Evolutionary conservation across 176 grass and related monocot species (phyloP), one percentile per base, ranked within the genome.

Genomic region (Zoysia japonica): DNA sequence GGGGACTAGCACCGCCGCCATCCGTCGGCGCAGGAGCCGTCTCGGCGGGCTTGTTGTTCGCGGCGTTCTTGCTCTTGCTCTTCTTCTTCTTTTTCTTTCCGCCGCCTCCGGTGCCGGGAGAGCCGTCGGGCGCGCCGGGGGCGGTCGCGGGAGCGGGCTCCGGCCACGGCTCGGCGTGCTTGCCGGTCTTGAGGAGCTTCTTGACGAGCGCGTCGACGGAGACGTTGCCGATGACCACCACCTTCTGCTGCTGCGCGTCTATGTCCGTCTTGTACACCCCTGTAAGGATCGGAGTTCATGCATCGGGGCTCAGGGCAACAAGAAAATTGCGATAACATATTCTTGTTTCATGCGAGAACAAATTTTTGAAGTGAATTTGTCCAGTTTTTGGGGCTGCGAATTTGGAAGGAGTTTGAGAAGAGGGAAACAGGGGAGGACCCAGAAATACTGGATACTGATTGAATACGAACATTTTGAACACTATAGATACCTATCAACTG

Each of bases 161-260:
- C 20, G 95, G 95, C 95, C 95, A 98, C 13, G 93, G 87, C 68
- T 98, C 95, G 7, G 95, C 95, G 76, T 94, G 87, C 87, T 98
- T 98, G n/a, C 95, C 92, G 2, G 88, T 85, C 88, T 98, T 98
- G 81, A 85, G 57, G 35, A 98, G 95, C 88, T 92, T 98, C 85
- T 86, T 98, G 68, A 98, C 76, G 76, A 98, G 95, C 45, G 3
- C 82, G 78, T 98, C 90, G 5, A 78, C 74, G 71, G 89, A 77
- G 68, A 98, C 91, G 69, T 92, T 94, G 85, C 95, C 83, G 61
- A 89, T 88, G 35, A 98, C 88, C 52, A 85, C 80, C 77, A 94
- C 95, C 81, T 98, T 98, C 28, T 98, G 95, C 53, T 91, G 95
- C 85, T 87, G 90, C 19, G 72, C 71, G 78, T 98, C 95, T 37